A percentile compares a stretch with the other conserved stretches of the same genome.
Evolutionary conservation across 2,329 filamentous ascomycete species (phyloP).

Genomic region (Aspergillus calidoustus): DNA sequence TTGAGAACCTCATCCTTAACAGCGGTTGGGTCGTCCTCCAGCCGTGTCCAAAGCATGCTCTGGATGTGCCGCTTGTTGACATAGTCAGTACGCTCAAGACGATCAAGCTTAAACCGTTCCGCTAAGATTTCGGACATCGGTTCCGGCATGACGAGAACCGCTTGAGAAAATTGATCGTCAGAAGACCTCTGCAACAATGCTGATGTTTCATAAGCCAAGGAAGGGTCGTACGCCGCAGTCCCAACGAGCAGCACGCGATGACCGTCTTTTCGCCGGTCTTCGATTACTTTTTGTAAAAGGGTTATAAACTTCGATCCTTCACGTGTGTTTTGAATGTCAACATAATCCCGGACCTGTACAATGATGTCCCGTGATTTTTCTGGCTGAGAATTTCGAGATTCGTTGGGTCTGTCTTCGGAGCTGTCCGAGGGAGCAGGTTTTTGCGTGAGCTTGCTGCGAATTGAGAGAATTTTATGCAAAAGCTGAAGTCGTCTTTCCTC

Average conservation of each 20-base stretch:
- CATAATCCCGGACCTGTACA: slow-evolving; percentile 79
- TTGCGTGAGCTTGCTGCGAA: slow-evolving; percentile 23
- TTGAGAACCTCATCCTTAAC: slow-evolving; percentile 40
- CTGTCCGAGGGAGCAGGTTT: slow-evolving; percentile 9
- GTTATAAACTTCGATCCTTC: slow-evolving; percentile 72
- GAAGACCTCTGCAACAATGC: slow-evolving; percentile 51
- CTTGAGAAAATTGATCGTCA: slow-evolving; percentile 55
- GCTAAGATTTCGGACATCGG: slow-evolving; percentile 42
- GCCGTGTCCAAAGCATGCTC: slow-evolving; percentile 59
- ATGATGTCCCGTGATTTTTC: slow-evolving; percentile 58
- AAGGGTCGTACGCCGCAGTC: slow-evolving; percentile 64
- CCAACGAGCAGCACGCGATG: slow-evolving; percentile 77
- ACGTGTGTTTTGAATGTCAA: slow-evolving; percentile 71
- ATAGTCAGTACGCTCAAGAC: slow-evolving; percentile 53
- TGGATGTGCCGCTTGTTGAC: slow-evolving; percentile 70
- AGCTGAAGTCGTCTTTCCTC: slow-evolving; percentile 42
- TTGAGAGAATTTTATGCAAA: slow-evolving; percentile 40
- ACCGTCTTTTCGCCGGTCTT: slow-evolving; percentile 72
- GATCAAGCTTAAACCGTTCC: slow-evolving; percentile 52
- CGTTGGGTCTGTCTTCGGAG: slow-evolving; percentile 13
- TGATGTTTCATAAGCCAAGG: slow-evolving; percentile 46
- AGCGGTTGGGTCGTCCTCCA: slow-evolving; percentile 37
- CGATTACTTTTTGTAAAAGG: slow-evolving; percentile 72
- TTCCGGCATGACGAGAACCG: slow-evolving; percentile 59
- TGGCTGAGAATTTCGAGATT: slow-evolving; percentile 19